These are phyloP conservation scores for Apiotrichum sp. DNA, from an alignment of 1,284 basidiomycete species.

Conservation along the genomic window DNA sequence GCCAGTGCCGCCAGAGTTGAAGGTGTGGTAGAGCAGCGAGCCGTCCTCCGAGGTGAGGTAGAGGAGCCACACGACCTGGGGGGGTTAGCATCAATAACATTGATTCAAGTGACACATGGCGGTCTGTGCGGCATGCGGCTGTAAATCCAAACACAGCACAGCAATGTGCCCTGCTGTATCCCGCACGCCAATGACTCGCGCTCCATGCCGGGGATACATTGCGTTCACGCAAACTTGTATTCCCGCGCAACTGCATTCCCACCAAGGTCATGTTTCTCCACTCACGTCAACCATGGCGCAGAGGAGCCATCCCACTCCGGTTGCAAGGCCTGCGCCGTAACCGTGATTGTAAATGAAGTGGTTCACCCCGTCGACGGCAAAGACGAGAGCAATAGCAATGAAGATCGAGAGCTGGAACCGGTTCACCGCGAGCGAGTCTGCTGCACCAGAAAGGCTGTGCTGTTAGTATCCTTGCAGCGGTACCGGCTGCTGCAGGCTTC, in stretches of 20 bases:
- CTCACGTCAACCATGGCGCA: slow-evolving; percentile 67
- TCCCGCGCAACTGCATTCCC: too few relatives aligned
- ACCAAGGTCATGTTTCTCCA: too few relatives aligned
- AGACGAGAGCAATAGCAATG: slow-evolving; percentile 77
- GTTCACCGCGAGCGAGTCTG: slow-evolving; percentile 35
- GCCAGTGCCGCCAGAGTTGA: slow-evolving; percentile 80
- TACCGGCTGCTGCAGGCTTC: too few relatives aligned
- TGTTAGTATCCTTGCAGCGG: neutral
- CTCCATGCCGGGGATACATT: too few relatives aligned
- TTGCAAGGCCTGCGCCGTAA: slow-evolving; percentile 61
- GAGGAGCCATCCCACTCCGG: slow-evolving; percentile 90
- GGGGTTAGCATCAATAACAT: too few relatives aligned
- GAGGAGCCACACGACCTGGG: slow-evolving; percentile 83
- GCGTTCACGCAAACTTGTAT: too few relatives aligned
- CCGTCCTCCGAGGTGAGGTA: slow-evolving; percentile 96
- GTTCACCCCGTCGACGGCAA: slow-evolving; percentile 53
- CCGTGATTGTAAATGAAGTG: slow-evolving; percentile 2
- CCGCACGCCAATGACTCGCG: too few relatives aligned
- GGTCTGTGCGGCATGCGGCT: too few relatives aligned
- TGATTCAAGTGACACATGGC: too few relatives aligned
- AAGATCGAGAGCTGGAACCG: slow-evolving; percentile 73
- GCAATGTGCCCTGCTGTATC: too few relatives aligned
- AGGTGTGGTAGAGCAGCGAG: slow-evolving; percentile 69
- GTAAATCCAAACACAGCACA: too few relatives aligned
- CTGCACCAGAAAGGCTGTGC: slow-evolving; percentile 32